Conservation (phyloP, 2,329 filamentous ascomycete species). For the Pseudogymnoascus sp. region DNA sequence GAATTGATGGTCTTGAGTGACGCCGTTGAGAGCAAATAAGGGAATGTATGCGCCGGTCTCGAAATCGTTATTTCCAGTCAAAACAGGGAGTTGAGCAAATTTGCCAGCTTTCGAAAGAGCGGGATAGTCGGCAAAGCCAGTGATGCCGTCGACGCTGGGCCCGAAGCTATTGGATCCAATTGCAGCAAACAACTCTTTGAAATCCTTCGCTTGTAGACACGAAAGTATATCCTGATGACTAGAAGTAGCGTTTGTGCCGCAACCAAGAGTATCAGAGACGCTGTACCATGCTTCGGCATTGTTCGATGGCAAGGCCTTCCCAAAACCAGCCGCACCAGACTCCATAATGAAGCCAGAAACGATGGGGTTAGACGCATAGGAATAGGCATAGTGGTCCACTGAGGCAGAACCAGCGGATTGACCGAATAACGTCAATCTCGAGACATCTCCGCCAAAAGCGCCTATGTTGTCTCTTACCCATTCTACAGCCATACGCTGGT, state of each 20-base stretch:
- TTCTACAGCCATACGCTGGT: conserved; percentile 30
- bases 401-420: conserved; percentile 55
- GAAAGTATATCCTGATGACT: conserved; percentile 20
- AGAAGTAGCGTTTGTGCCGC: conserved; percentile 22
- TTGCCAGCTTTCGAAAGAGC: conserved; percentile 18
- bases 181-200: conserved; percentile 18
- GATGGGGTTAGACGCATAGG: conserved; percentile 19
- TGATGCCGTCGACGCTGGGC: conserved; percentile 19
- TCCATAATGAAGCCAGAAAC: conserved; percentile 17
- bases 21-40: conserved; percentile 2
- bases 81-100: conserved; percentile 22
- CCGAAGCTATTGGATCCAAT: conserved; percentile 20
- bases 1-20: conserved; percentile 14
- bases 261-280: conserved; percentile 23
- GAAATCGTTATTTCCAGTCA: conserved; percentile 31
- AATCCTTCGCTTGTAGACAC: conserved; percentile 24
- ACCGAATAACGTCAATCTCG: conserved; percentile 52
- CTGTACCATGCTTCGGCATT: conserved; percentile 23
- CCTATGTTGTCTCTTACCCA: conserved; percentile 33
- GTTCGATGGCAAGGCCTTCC: conserved; percentile 16
- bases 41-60: conserved; percentile 24
- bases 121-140: conserved; percentile 27
- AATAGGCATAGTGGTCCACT: conserved; percentile 25
- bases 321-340: conserved; percentile 27
- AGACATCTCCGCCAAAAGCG: conserved; percentile 31